phyloP scores from a whole-genome alignment of 345 rosid genomes.

The Eucalyptus pauciflora region DNA sequence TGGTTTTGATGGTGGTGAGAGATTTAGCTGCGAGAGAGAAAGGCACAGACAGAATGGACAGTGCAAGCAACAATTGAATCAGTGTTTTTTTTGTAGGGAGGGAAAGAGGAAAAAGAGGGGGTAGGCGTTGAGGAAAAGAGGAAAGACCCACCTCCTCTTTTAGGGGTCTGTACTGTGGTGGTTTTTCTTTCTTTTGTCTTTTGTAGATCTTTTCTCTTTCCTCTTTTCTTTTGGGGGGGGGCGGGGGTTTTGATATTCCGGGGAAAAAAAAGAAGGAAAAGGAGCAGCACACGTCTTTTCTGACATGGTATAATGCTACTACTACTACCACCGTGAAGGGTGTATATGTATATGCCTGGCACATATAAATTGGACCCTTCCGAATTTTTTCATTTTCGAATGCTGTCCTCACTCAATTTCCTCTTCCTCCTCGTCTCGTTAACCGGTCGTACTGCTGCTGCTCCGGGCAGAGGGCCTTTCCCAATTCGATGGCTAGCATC shows the following conservation, averaged over 20 bases:
- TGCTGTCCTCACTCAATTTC: not conserved
- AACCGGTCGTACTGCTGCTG: not conserved
- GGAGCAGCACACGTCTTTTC: not conserved
- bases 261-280: not conserved
- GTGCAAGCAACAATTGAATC: not conserved
- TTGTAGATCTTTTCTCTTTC: not conserved
- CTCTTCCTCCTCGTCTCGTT: not conserved
- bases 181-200: not conserved
- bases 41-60: not conserved
- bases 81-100: not conserved
- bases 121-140: not conserved
- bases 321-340: constrained; percentile 7
- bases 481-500: not conserved
- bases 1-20: constrained; percentile 7
- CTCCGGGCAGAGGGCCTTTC: not conserved
- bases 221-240: not conserved
- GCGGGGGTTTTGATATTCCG: not conserved
- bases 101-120: not conserved
- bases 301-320: not conserved
- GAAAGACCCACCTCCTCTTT: not conserved
- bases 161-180: not conserved
- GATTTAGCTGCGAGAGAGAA: not conserved
- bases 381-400: not conserved
- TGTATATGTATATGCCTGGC: constrained; percentile 7
- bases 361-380: constrained; percentile 7